These are phyloP conservation scores for Linum tenue DNA, from an alignment of 345 rosid species.

Conservation along the genomic window DNA sequence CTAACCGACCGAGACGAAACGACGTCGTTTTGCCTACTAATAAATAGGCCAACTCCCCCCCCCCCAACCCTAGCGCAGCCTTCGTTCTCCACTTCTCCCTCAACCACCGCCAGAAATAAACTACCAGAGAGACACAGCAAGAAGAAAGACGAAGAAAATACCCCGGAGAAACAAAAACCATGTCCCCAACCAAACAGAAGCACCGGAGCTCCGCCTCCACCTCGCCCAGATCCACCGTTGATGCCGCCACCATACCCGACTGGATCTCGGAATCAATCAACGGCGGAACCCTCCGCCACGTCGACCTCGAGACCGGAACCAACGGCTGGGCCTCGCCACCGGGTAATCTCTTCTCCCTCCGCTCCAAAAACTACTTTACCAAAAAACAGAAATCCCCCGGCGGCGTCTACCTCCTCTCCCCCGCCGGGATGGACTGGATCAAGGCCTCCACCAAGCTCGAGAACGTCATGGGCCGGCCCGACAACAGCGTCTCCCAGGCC, in stretches of 20 bases:
- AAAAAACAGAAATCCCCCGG: constrained; percentile 54
- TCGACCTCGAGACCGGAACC: constrained; percentile 57
- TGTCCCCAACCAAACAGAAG: constrained; percentile 50
- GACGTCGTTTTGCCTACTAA: too few relatives aligned
- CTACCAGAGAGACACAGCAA: neutral
- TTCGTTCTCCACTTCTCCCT: too few relatives aligned
- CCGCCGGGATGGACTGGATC: constrained; percentile 91
- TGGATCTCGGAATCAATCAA: constrained; percentile 57
- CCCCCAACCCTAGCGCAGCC: too few relatives aligned
- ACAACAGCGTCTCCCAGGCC: constrained; percentile 64
- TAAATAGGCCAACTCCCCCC: too few relatives aligned
- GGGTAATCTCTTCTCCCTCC: constrained; percentile 64
- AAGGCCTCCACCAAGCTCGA: constrained; percentile 53
- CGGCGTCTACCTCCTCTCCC: constrained; percentile 65
- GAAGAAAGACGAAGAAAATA: neutral
- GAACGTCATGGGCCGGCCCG: constrained; percentile 65
- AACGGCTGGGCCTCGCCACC: constrained; percentile 98
- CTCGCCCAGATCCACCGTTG: constrained; percentile 21
- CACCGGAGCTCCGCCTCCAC: constrained; percentile 32
- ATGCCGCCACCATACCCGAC: constrained; percentile 20
- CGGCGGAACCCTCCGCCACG: constrained; percentile 72
- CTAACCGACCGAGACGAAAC: too few relatives aligned
- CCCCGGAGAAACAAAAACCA: neutral
- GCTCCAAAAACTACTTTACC: constrained; percentile 45
- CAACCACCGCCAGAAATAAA: neutral